These are phyloP conservation scores for Datisca glomerata DNA, from an alignment of 306 rosid species.

Conservation along the genomic window DNA sequence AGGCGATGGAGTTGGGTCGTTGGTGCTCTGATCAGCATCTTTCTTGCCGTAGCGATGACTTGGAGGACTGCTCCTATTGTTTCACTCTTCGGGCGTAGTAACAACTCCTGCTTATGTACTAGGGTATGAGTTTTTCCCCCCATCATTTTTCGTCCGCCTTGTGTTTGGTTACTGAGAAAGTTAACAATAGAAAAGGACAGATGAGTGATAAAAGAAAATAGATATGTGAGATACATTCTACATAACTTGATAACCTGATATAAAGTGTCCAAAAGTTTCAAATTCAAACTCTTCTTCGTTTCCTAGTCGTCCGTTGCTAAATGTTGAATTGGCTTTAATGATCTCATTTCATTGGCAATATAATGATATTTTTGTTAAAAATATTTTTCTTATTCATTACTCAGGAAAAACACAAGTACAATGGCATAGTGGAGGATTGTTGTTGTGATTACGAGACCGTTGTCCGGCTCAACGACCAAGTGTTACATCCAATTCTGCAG, in stretches of 20 bases:
- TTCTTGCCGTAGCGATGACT: conserved; percentile 53
- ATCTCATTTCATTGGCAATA: no score
- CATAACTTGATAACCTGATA: not conserved
- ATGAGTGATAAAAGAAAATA: not conserved
- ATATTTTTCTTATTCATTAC: not conserved
- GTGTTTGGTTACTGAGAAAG: conserved; percentile 8
- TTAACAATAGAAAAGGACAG: not conserved
- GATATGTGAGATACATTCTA: not conserved
- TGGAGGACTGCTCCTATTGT: conserved; percentile 25
- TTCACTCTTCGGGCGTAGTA: conserved; percentile 37
- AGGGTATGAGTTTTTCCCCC: conserved; percentile 30
- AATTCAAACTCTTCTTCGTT: not conserved
- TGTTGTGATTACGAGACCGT: conserved; percentile 47
- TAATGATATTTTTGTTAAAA: not conserved
- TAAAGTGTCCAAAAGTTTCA: not conserved
- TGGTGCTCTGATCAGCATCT: conserved; percentile 37
- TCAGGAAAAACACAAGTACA: conserved; percentile 23
- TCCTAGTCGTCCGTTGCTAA: no score
- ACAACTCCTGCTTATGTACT: conserved; percentile 53
- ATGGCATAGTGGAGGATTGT: conserved; percentile 46
- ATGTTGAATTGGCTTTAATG: no score
- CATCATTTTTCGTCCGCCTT: not conserved
- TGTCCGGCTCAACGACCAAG: conserved; percentile 31
- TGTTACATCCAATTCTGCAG: conserved; percentile 32
- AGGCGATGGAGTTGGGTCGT: conserved; percentile 44